Evolutionary conservation across 177 flowering plant species (phyloP), one percentile per base, ranked within the genome.

Genomic region (Tripterygium wilfordii): DNA sequence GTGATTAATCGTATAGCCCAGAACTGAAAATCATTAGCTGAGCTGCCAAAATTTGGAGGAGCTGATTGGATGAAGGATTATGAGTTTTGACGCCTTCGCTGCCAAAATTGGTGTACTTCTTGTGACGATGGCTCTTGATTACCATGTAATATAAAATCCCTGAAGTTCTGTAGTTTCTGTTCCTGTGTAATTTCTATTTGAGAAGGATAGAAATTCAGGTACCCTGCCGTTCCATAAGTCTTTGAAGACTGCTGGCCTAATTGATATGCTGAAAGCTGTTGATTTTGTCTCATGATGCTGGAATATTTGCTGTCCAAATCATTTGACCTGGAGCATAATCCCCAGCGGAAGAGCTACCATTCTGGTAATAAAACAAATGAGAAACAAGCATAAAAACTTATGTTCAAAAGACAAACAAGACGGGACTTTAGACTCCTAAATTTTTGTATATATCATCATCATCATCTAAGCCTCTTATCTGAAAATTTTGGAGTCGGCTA

Each of bases 241-340:
- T 74, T 83, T 16, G 74, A 55, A 5, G 75, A 63, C 63, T 70
- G 80, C 71, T 81, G 88, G 26, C 49, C 66, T 46, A 74, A 84
- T 57, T 72, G 63, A 59, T 65, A 68, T 52, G 72, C 75, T 44
- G 62, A 48, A 23, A 45, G 65, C 60, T 72, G 84, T 57, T 77
- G 85, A 57, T 62, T 72, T 51, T 70, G 82, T 7, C 72, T 75
- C 54, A 68, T 82, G 42, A 74, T 49, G 29, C 54, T 66, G 67
- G 75, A 75, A 56, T 71, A 81, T 28, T 72, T 62, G 66, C 57
- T 70, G 18, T 67, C 70, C 2, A 78, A 74, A 44, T 64, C 57
- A 81, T 66, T 7, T 82, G 71, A 57, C 80, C 75, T 33, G 67
- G 67, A 15, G 80, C 88, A 35, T 69, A 79, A 48, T 64, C 58